These are phyloP conservation scores for Cystofilobasidium bisporidii DNA, from an alignment of 768 basidiomycete genomes.

Conservation along the genomic window DNA sequence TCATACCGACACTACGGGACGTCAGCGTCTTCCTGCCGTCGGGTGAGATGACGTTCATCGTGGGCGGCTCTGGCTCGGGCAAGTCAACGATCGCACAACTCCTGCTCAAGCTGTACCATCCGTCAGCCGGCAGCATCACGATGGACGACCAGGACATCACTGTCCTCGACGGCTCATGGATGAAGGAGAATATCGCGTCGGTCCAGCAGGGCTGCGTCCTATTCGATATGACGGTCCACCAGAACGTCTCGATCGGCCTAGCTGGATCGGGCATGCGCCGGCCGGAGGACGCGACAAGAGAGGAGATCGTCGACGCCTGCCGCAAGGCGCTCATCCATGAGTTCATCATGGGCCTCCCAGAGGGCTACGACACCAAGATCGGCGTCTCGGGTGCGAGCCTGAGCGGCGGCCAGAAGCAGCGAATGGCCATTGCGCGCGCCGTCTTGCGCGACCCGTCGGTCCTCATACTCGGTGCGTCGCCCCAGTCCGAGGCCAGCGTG, in stretches of 20 bases:
- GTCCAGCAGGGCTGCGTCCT: slow-evolving; percentile 70
- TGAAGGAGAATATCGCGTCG: slow-evolving; percentile 59
- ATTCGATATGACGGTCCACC: slow-evolving; percentile 67
- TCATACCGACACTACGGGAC: slow-evolving; percentile 50
- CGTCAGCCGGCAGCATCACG: slow-evolving; percentile 53
- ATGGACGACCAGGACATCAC: slow-evolving; percentile 74
- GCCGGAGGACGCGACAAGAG: slow-evolving; percentile 50
- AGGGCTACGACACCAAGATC: slow-evolving; percentile 75
- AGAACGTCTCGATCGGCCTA: slow-evolving; percentile 74
- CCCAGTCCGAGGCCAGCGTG: no score
- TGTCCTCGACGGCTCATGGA: slow-evolving; percentile 62
- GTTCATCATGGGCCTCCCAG: slow-evolving; percentile 71
- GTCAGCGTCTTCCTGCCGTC: slow-evolving; percentile 62
- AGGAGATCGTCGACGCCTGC: slow-evolving; percentile 72
- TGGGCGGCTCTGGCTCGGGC: slow-evolving; percentile 67
- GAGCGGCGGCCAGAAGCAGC: slow-evolving; percentile 86
- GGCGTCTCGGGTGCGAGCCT: slow-evolving; percentile 57
- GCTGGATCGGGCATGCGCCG: slow-evolving; percentile 44
- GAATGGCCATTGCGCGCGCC: slow-evolving; percentile 80
- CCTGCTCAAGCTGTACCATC: slow-evolving; percentile 62
- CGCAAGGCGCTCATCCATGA: slow-evolving; percentile 76
- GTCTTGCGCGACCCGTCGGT: slow-evolving; percentile 75
- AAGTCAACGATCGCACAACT: slow-evolving; percentile 63
- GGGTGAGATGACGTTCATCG: slow-evolving; percentile 65
- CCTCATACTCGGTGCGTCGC: slow-evolving; percentile 70